These are phyloP conservation scores for Carex myosuroides DNA, from an alignment of 176 grass and related monocot species.

Conservation along the genomic window DNA sequence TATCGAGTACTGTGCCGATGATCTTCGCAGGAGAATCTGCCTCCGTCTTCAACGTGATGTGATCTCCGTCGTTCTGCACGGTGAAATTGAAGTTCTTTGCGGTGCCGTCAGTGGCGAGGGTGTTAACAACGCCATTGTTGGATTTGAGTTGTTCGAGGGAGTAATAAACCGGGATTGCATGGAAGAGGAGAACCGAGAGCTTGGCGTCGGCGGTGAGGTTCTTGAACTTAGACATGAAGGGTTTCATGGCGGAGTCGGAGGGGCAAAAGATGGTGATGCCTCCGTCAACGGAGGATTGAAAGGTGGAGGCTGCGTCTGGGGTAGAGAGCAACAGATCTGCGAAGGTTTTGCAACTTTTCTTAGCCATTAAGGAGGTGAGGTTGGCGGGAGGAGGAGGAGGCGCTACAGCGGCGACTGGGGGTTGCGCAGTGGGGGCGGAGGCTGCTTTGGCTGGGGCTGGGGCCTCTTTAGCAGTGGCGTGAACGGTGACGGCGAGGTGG, in stretches of 20 bases:
- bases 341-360: conserved; percentile 70
- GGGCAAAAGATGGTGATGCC: conserved; percentile 74
- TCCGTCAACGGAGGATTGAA: conserved; percentile 43
- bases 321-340: conserved; percentile 43
- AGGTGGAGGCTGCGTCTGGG: conserved; percentile 35
- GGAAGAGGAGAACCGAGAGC: conserved; percentile 74
- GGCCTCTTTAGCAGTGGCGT: not conserved
- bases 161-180: conserved; percentile 72
- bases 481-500: conserved; percentile 17
- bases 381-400: conserved; percentile 40
- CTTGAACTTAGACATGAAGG: conserved; percentile 55
- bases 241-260: conserved; percentile 38
- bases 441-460: conserved; percentile 1
- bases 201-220: conserved; percentile 57
- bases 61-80: conserved; percentile 64
- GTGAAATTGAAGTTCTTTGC: conserved; percentile 75
- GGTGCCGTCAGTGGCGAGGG: conserved; percentile 70
- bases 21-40: conserved; percentile 32
- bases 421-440: not conserved
- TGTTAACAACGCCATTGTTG: conserved; percentile 81
- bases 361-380: conserved; percentile 59
- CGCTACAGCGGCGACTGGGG: conserved; percentile 7
- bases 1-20: conserved; percentile 40
- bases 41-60: conserved; percentile 51
- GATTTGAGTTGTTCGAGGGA: conserved; percentile 53